Conservation (phyloP, 2,329 filamentous ascomycete genomes). For the Fusarium sp. region DNA sequence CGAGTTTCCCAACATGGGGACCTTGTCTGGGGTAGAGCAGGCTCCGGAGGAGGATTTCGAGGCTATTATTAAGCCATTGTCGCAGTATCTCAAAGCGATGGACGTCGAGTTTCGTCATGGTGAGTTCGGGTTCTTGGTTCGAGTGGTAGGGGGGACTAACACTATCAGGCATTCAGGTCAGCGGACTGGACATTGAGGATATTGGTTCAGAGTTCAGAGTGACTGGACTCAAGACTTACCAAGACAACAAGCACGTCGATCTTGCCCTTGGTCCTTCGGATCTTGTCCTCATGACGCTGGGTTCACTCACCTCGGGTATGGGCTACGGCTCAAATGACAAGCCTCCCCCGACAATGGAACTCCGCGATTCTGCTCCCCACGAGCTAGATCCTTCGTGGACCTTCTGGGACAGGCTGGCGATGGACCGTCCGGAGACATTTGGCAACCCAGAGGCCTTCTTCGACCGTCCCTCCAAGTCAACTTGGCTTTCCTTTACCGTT, state of each 20-base stretch:
- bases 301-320: slow-evolving; percentile 43
- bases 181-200: slow-evolving; percentile 40
- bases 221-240: slow-evolving; percentile 32
- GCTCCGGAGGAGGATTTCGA: slow-evolving; percentile 44
- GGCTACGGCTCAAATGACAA: slow-evolving; percentile 39
- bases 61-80: slow-evolving; percentile 42
- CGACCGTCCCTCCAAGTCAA: slow-evolving; percentile 44
- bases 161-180: slow-evolving; percentile 39
- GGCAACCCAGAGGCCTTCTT: slow-evolving; percentile 44
- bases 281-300: slow-evolving; percentile 37
- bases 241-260: slow-evolving; percentile 24
- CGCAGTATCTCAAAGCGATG: slow-evolving; percentile 43
- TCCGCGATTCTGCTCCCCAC: slow-evolving; percentile 43
- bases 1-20: slow-evolving; percentile 45
- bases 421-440: slow-evolving; percentile 35
- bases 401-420: slow-evolving; percentile 41
- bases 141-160: slow-evolving; percentile 12
- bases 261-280: slow-evolving; percentile 26
- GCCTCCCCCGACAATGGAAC: slow-evolving; percentile 42
- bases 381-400: slow-evolving; percentile 40
- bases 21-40: slow-evolving; percentile 39
- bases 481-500: slow-evolving; percentile 42
- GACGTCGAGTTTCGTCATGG: slow-evolving; percentile 44
- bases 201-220: slow-evolving; percentile 33
- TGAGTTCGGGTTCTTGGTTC: slow-evolving; percentile 9